Conservation (phyloP, 768 basidiomycete genomes). For the Lanmaoa rubissima region DNA sequence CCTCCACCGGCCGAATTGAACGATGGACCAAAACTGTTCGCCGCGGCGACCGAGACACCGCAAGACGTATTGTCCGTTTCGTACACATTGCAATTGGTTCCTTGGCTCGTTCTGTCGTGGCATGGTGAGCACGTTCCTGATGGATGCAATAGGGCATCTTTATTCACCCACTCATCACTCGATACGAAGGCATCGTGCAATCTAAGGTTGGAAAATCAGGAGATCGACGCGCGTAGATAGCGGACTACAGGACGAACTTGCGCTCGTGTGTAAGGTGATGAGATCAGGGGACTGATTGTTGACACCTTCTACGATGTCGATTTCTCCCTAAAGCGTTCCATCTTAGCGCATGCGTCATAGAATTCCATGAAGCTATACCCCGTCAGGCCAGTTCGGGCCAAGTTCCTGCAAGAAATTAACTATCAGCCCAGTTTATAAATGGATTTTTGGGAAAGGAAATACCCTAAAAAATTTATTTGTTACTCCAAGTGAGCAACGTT, state of each 20-base stretch:
- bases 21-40: slow-evolving; percentile 32
- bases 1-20: slow-evolving; percentile 39
- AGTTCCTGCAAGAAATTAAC: slow-evolving; percentile 20
- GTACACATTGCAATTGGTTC: slow-evolving; percentile 32
- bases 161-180: slow-evolving; percentile 32
- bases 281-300: slow-evolving; percentile 28
- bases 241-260: slow-evolving; percentile 14
- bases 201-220: slow-evolving; percentile 9
- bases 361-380: not conserved
- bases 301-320: slow-evolving; percentile 37
- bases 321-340: slow-evolving; percentile 23
- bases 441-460: not conserved
- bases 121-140: not conserved
- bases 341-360: not conserved
- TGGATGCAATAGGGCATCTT: not conserved
- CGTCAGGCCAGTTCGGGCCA: slow-evolving; percentile 28
- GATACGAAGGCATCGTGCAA: slow-evolving; percentile 35
- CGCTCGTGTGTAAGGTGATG: slow-evolving; percentile 30
- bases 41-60: slow-evolving; percentile 26
- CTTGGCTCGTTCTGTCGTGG: slow-evolving; percentile 16
- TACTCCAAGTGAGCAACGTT: not conserved
- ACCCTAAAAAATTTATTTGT: slow-evolving; percentile 18
- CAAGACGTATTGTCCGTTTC: slow-evolving; percentile 32
- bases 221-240: not conserved
- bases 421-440: not conserved